phyloP scores from a whole-genome alignment of 1,139 yeast genomes.

The Candida tetrigidarum region DNA sequence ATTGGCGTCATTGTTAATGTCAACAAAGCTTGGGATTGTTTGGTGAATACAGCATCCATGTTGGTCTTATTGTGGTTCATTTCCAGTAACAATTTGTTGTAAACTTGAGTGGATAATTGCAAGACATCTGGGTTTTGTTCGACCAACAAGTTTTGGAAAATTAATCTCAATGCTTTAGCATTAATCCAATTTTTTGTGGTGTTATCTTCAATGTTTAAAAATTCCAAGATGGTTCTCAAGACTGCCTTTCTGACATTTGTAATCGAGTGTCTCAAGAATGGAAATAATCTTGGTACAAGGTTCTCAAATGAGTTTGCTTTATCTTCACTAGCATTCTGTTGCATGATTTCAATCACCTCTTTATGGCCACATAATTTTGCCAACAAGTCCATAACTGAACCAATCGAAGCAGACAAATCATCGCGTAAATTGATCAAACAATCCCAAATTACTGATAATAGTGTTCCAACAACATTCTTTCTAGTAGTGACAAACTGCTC shows the following conservation, averaged over 20 bases:
- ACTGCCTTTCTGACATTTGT: conserved; percentile 92
- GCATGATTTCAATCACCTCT: conserved; percentile 74
- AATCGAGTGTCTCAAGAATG: conserved; percentile 92
- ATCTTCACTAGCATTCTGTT: conserved; percentile 59
- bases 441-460: conserved; percentile 85
- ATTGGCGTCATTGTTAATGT: conserved; percentile 88
- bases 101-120: conserved; percentile 64
- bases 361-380: conserved; percentile 87
- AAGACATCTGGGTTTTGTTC: conserved; percentile 86
- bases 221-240: conserved; percentile 77
- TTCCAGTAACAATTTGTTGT: conserved; percentile 58
- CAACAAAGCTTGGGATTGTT: conserved; percentile 63
- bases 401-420: conserved; percentile 92
- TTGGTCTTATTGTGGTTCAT: conserved; percentile 29
- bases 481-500: conserved; percentile 75
- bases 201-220: conserved; percentile 69
- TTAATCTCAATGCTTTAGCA: conserved; percentile 68
- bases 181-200: conserved; percentile 79
- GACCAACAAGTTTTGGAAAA: conserved; percentile 85
- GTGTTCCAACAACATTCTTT: conserved; percentile 60
- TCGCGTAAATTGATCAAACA: conserved; percentile 84
- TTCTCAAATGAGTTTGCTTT: conserved; percentile 61
- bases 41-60: conserved; percentile 30
- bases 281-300: conserved; percentile 89
- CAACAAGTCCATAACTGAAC: conserved; percentile 92